These are phyloP conservation scores for Tylopilus subfusipes DNA, from an alignment of 768 basidiomycete species.

Conservation along the genomic window DNA sequence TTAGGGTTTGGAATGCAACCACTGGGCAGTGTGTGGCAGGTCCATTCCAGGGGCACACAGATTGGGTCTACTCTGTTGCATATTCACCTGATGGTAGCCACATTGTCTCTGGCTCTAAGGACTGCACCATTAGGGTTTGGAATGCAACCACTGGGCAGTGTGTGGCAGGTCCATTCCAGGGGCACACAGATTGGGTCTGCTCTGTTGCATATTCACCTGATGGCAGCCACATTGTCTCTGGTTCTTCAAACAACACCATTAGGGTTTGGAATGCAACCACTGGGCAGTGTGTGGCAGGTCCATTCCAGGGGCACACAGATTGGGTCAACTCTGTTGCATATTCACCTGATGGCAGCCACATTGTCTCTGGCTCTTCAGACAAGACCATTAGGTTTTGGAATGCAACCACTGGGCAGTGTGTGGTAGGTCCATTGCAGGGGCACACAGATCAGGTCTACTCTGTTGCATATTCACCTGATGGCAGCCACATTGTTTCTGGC, in stretches of 20 bases:
- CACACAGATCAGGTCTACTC: no score
- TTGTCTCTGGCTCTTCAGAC: background rate
- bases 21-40: background rate
- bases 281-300: slow-evolving; percentile 1
- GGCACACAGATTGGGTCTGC: background rate
- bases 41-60: background rate
- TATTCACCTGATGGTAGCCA: background rate
- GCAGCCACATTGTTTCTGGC: no score
- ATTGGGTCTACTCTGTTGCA: background rate
- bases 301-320: background rate
- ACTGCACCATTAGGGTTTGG: slow-evolving; percentile 14
- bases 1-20: background rate
- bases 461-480: no score
- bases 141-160: slow-evolving; percentile 4
- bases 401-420: no score
- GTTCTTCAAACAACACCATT: background rate
- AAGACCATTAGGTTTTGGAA: no score
- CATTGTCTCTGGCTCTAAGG: no score
- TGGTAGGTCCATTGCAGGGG: no score
- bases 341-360: background rate
- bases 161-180: background rate
- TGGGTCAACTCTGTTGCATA: background rate
- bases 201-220: background rate
- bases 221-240: background rate
- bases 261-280: slow-evolving; percentile 19